phyloP scores from a whole-genome alignment of 1,284 basidiomycete species.

The Testicularia cyperi region DNA sequence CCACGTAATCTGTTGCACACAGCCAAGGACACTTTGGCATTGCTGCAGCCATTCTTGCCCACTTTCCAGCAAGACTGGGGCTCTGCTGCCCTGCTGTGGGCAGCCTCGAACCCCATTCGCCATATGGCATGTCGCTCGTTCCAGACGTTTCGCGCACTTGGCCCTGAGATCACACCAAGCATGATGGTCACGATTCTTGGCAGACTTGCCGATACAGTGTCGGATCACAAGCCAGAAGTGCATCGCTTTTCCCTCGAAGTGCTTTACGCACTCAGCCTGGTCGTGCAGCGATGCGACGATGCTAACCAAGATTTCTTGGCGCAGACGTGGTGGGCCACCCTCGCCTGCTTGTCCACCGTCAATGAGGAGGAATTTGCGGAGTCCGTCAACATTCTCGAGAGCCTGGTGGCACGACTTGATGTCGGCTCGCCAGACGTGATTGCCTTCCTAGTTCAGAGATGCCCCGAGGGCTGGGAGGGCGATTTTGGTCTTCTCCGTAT shows the following conservation, averaged over 20 bases:
- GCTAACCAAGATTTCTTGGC: constrained; percentile 69
- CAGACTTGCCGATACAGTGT: constrained; percentile 80
- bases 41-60: constrained; percentile 20
- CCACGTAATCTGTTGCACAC: constrained; percentile 24
- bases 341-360: constrained; percentile 78
- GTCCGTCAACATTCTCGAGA: constrained; percentile 70
- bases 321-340: constrained; percentile 83
- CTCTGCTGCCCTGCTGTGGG: constrained; percentile 77
- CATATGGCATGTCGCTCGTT: constrained; percentile 84
- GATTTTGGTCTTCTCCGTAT: constrained; percentile 72
- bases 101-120: constrained; percentile 81
- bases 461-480: constrained; percentile 73
- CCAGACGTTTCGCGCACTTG: constrained; percentile 84
- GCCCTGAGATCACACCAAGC: constrained; percentile 70
- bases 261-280: constrained; percentile 73
- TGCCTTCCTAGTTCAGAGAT: constrained; percentile 69
- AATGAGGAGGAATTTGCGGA: constrained; percentile 79
- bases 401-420: constrained; percentile 73
- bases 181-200: constrained; percentile 80
- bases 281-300: constrained; percentile 68
- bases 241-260: constrained; percentile 83
- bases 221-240: constrained; percentile 71
- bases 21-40: constrained; percentile 11
- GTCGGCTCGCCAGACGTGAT: constrained; percentile 70
- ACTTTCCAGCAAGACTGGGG: constrained; percentile 75